Base-by-base conservation (phyloP, 2,329 filamentous ascomycete genomes). In the Alternaria gaisen region DNA sequence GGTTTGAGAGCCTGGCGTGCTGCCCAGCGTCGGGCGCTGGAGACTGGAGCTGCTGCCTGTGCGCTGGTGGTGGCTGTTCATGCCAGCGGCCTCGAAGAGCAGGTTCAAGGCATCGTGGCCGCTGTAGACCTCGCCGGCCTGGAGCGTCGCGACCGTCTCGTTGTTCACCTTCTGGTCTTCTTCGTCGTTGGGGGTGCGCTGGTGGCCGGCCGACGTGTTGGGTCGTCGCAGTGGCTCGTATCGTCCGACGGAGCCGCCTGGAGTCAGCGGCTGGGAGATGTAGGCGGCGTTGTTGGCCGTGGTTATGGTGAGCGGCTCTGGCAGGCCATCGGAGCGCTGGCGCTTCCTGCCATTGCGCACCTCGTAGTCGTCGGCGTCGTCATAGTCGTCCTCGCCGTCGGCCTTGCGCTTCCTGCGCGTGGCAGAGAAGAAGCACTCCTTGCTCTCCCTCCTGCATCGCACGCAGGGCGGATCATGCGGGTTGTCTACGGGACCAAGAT, bases 371-470 rank as follows among this genome's bases (percentile, higher is more conserved):
- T 76, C 77, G 16, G 74, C 80, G 34, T 82, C 81, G 3, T 83
- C 80, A 8, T 72, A 67, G 30, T 80, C 80, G 9, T 83, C 82
- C 11, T 76, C 77, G 53, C 77, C 80, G 58, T 82, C 84, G 26
- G 82, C 87, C 84, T 95, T 96, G 76, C 93, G 88, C 88, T 98
- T 98, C 75, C 95, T 89, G 52, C 95, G 87, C 32, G 94, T 98
- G 20, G 93, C 92, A 64, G 93, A 97, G 83, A 99, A 99, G 85
- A 91, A 97, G 83, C 95, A 99, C 73, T 97, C 91, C 79, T 98
- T 98, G 82, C 90, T 93, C 83, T 99, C 95, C 69, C 95, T 90
- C 54, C 93, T 90, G 78, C 95, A 99, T 75, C 95, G 89, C 61
- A 94, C 91, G 79, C 95, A 99, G 3, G 95, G 95, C 56, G 94